Evolutionary conservation across 2,329 filamentous ascomycete genomes (phyloP).

Genomic region (Ustilaginoidea virens): DNA sequence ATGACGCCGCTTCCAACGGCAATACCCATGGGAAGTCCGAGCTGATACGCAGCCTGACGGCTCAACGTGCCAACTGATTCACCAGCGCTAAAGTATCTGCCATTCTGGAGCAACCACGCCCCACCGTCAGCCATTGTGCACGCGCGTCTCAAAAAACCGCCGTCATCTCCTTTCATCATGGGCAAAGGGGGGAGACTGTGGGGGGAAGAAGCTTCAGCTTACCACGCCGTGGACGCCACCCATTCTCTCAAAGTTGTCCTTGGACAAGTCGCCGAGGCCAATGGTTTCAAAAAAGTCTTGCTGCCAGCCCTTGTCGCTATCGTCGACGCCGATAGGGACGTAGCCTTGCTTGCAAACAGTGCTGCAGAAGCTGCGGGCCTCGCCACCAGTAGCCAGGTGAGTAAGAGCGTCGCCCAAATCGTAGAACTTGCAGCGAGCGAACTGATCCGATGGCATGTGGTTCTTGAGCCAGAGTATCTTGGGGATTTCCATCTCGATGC

Average conservation of each 20-base stretch:
- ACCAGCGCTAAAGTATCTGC: slow-evolving; percentile 78
- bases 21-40: slow-evolving; percentile 75
- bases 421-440: slow-evolving; percentile 91
- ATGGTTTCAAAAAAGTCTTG: slow-evolving; percentile 82
- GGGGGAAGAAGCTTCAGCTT: not conserved
- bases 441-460: slow-evolving; percentile 85
- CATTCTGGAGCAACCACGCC: slow-evolving; percentile 61
- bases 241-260: slow-evolving; percentile 84
- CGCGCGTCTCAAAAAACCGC: no score
- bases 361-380: slow-evolving; percentile 87
- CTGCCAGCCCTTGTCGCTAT: slow-evolving; percentile 96
- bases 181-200: slow-evolving; percentile 3
- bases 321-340: slow-evolving; percentile 92
- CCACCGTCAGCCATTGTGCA: no score
- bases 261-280: slow-evolving; percentile 67
- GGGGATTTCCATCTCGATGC: slow-evolving; percentile 98
- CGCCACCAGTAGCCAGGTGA: slow-evolving; percentile 82
- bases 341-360: slow-evolving; percentile 96
- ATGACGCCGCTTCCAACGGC: slow-evolving; percentile 94
- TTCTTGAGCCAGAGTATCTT: slow-evolving; percentile 98
- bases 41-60: slow-evolving; percentile 65
- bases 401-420: slow-evolving; percentile 87
- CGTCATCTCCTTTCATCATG: slow-evolving; percentile 3
- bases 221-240: slow-evolving; percentile 92
- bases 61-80: slow-evolving; percentile 78